Conservation (phyloP, 306 rosid species). For the Potentilla sterilis region DNA sequence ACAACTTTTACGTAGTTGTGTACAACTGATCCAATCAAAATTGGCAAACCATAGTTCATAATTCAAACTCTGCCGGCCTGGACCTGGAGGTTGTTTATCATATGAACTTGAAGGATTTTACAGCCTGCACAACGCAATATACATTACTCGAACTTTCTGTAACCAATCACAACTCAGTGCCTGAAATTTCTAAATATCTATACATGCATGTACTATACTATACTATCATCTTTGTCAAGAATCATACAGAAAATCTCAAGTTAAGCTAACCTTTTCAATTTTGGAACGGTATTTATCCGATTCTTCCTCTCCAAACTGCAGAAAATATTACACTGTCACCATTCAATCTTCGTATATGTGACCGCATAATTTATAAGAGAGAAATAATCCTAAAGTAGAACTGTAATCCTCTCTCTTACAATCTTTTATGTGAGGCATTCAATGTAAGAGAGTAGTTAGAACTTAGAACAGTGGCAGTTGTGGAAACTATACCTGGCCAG, state of each 20-base stretch:
- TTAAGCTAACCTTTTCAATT: conserved; percentile 55
- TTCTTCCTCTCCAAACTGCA: conserved; percentile 75
- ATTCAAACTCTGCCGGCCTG: background rate
- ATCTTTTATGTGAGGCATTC: background rate
- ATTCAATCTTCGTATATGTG: background rate
- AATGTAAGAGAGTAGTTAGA: background rate
- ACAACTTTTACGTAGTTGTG: background rate
- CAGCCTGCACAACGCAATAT: conserved; percentile 58
- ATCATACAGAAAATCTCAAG: background rate
- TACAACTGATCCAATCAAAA: background rate
- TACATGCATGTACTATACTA: background rate
- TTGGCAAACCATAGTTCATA: background rate
- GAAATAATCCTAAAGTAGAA: background rate
- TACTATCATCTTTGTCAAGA: background rate
- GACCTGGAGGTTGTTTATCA: conserved; percentile 25
- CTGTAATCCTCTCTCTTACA: background rate
- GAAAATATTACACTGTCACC: conserved; percentile 2
- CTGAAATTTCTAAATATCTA: background rate
- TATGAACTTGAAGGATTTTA: conserved; percentile 61
- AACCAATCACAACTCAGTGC: background rate
- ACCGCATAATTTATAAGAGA: background rate
- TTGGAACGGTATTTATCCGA: conserved; percentile 54
- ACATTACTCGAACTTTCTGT: background rate
- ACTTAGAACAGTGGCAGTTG: background rate
- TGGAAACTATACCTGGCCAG: conserved; percentile 70